Percentiles rank a stretch among this genome's conserved stretches.
These are phyloP conservation scores for Brassica napus DNA, from an alignment of 345 rosid genomes.

Conservation along the genomic window Da-Ae NC_063443.1:2930501-2931000, in stretches of 20 bases:
- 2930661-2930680: neutral
- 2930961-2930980: constrained; percentile 76
- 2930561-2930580: neutral
- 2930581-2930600: neutral
- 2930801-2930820: neutral
- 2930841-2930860: constrained; percentile 88
- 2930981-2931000: constrained; percentile 62
- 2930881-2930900: constrained; percentile 93
- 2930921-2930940: constrained; percentile 82
- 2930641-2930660: neutral
- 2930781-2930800: constrained; percentile 22
- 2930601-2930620: neutral
- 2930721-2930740: neutral
- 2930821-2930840: constrained; percentile 39
- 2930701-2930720: neutral
- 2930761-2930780: constrained; percentile 2
- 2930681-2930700: neutral
- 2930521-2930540: constrained; percentile 5
- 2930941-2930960: constrained; percentile 81
- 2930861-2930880: constrained; percentile 88
- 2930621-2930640: neutral
- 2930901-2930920: constrained; percentile 93
- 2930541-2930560: neutral
- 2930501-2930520: constrained; percentile 8
- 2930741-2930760: constrained; percentile 13